Conservation (phyloP, 768 basidiomycete genomes). For the Favolaschia claudopus region DNA sequence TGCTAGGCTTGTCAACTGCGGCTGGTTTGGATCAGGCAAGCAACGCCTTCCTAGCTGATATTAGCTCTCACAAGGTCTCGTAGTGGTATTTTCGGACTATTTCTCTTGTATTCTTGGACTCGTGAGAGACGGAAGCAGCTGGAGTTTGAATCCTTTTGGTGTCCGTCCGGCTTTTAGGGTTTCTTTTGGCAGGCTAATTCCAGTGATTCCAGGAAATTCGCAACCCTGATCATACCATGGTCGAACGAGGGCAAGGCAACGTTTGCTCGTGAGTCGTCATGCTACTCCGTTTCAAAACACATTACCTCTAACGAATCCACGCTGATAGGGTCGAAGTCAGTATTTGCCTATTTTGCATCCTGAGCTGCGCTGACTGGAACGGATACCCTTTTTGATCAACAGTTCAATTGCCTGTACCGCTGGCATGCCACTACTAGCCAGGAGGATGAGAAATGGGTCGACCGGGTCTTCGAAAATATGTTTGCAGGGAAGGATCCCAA, state of each 20-base stretch:
- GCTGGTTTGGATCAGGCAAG: constrained; percentile 74
- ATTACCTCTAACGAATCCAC: too few relatives aligned
- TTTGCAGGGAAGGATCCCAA: constrained; percentile 65
- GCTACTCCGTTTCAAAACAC: too few relatives aligned
- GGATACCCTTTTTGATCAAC: too few relatives aligned
- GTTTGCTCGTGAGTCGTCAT: too few relatives aligned
- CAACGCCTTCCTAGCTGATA: constrained; percentile 4
- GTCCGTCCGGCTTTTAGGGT: constrained; percentile 43
- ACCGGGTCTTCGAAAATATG: constrained; percentile 51
- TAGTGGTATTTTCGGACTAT: constrained; percentile 83
- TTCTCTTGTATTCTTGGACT: constrained; percentile 84
- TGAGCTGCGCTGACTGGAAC: not conserved
- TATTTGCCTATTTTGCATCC: not conserved
- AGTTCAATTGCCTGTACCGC: constrained; percentile 88
- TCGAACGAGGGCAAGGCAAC: constrained; percentile 84
- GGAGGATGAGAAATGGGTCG: constrained; percentile 77
- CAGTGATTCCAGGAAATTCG: constrained; percentile 64
- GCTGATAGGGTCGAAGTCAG: constrained; percentile 84
- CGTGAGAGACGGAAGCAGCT: constrained; percentile 74
- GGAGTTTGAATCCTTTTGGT: constrained; percentile 80
- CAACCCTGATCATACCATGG: constrained; percentile 63
- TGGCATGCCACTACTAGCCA: constrained; percentile 84
- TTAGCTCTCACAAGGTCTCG: not conserved
- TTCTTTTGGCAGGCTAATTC: not conserved
- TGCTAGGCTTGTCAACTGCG: constrained; percentile 78